Conservation (phyloP, 176 grass and related monocot genomes). For the Zea luxurians region DNA sequence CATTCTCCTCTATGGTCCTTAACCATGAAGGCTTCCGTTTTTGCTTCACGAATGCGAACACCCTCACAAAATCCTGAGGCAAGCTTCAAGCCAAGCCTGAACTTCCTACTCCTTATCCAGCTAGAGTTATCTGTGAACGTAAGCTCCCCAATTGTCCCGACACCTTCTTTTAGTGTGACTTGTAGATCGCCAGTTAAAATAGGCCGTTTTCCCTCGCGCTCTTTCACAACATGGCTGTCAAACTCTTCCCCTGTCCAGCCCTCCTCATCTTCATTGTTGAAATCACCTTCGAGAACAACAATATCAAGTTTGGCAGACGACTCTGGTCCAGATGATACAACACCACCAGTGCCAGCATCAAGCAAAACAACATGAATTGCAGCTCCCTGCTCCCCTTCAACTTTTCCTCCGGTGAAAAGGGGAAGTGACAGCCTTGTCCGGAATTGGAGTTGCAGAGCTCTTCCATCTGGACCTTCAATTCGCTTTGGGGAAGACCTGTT, state of each 20-base stretch:
- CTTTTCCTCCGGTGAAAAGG: slow-evolving; percentile 65
- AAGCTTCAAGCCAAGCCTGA: slow-evolving; percentile 79
- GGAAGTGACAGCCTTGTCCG: slow-evolving; percentile 57
- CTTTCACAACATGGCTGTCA: slow-evolving; percentile 71
- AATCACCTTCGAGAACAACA: slow-evolving; percentile 92
- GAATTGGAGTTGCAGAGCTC: slow-evolving; percentile 65
- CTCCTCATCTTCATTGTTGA: slow-evolving; percentile 77
- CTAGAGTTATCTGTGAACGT: slow-evolving; percentile 97
- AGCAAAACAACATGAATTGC: slow-evolving; percentile 73
- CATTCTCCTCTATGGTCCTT: slow-evolving; percentile 93
- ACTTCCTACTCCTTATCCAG: slow-evolving; percentile 90
- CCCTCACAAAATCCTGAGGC: slow-evolving; percentile 53
- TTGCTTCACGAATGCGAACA: slow-evolving; percentile 71
- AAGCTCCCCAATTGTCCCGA: slow-evolving; percentile 76
- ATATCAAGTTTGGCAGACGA: slow-evolving; percentile 85
- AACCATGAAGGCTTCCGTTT: slow-evolving; percentile 83
- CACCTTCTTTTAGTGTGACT: slow-evolving; percentile 79
- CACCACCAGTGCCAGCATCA: slow-evolving; percentile 45
- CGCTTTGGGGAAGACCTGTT: slow-evolving; percentile 55
- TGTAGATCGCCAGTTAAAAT: slow-evolving; percentile 82
- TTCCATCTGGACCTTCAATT: slow-evolving; percentile 68
- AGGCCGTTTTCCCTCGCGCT: slow-evolving; percentile 79
- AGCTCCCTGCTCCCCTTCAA: slow-evolving; percentile 71
- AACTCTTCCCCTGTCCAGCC: slow-evolving; percentile 83
- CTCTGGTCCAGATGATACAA: slow-evolving; percentile 65